Evolutionary conservation across 2,329 filamentous ascomycete species (phyloP).

Genomic region (Penicillium decumbens): DNA sequence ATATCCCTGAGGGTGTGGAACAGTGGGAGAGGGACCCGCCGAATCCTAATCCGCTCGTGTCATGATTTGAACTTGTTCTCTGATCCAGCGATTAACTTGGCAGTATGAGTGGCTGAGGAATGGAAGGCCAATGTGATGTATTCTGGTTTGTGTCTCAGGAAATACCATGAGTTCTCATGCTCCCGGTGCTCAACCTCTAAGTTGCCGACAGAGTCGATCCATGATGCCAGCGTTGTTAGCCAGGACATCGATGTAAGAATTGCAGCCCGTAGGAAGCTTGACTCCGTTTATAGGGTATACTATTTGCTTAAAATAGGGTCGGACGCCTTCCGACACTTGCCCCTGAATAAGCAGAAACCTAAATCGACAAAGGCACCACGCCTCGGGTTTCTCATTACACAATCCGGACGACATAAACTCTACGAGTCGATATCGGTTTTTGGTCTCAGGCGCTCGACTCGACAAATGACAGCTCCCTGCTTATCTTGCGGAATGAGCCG

Average conservation of each 20-base stretch:
- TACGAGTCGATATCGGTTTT: conserved; percentile 1
- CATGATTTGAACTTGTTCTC: neutral
- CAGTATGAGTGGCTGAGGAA: conserved; percentile 33
- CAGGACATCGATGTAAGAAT: conserved; percentile 49
- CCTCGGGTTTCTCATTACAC: conserved; percentile 8
- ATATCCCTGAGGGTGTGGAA: conserved; percentile 62
- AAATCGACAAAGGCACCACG: conserved; percentile 6
- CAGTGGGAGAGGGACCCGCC: conserved; percentile 51
- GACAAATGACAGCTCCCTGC: conserved; percentile 9
- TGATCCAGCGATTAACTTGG: too few species aligned
- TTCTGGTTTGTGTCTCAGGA: too few species aligned
- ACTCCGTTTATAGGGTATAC: neutral
- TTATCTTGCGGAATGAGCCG: conserved; percentile 7
- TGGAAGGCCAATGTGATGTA: conserved; percentile 19
- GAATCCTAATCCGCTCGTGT: neutral
- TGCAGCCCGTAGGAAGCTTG: neutral
- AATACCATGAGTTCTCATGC: too few species aligned
- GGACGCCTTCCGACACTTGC: neutral
- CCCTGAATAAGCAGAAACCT: neutral
- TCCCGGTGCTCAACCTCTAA: conserved; percentile 50
- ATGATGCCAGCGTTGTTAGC: conserved; percentile 57
- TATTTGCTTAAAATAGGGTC: neutral
- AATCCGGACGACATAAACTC: conserved; percentile 7
- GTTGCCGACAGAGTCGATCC: conserved; percentile 51
- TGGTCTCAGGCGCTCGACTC: neutral